These are phyloP conservation scores for Alternaria conjuncta DNA, from an alignment of 2,329 filamentous ascomycete species.

Conservation along the genomic window DNA sequence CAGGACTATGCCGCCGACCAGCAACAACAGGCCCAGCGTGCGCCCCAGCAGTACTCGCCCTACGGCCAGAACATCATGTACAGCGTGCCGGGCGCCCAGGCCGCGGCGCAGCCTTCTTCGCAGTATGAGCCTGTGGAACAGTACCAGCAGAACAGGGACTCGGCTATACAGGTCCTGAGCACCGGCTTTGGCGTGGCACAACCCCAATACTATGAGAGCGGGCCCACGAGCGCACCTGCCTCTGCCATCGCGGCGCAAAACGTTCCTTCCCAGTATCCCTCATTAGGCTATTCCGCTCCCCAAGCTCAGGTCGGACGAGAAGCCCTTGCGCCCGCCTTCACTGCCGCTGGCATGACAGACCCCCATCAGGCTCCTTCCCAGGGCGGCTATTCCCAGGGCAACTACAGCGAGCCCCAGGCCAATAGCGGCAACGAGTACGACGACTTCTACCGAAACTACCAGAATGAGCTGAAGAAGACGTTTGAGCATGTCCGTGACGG, in stretches of 20 bases:
- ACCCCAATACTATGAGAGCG: slow-evolving; percentile 68
- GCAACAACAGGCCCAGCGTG: slow-evolving; percentile 65
- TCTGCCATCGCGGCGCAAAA: slow-evolving; percentile 65
- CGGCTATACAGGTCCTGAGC: slow-evolving; percentile 77
- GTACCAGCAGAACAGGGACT: slow-evolving; percentile 72
- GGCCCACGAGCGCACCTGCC: slow-evolving; percentile 65
- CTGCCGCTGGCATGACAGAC: slow-evolving; percentile 59
- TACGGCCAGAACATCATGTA: slow-evolving; percentile 78
- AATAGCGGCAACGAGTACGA: slow-evolving; percentile 61
- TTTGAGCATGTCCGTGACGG: slow-evolving; percentile 74
- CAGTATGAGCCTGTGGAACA: slow-evolving; percentile 77
- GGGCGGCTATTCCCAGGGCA: slow-evolving; percentile 46
- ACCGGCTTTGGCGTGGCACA: slow-evolving; percentile 72
- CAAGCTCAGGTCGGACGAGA: slow-evolving; percentile 63
- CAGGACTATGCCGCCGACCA: slow-evolving; percentile 66
- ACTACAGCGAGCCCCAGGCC: slow-evolving; percentile 40
- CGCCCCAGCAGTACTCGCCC: slow-evolving; percentile 54
- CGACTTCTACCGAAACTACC: slow-evolving; percentile 71
- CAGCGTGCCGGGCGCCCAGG: slow-evolving; percentile 62
- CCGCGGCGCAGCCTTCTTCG: slow-evolving; percentile 58
- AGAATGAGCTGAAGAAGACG: slow-evolving; percentile 64
- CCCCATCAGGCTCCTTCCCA: slow-evolving; percentile 52
- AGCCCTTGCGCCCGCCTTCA: slow-evolving; percentile 58
- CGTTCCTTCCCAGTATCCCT: slow-evolving; percentile 69
- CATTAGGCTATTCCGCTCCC: slow-evolving; percentile 65